phyloP scores from a whole-genome alignment of 2,329 filamentous ascomycete genomes.

The Aureobasidium pullulans region DNA sequence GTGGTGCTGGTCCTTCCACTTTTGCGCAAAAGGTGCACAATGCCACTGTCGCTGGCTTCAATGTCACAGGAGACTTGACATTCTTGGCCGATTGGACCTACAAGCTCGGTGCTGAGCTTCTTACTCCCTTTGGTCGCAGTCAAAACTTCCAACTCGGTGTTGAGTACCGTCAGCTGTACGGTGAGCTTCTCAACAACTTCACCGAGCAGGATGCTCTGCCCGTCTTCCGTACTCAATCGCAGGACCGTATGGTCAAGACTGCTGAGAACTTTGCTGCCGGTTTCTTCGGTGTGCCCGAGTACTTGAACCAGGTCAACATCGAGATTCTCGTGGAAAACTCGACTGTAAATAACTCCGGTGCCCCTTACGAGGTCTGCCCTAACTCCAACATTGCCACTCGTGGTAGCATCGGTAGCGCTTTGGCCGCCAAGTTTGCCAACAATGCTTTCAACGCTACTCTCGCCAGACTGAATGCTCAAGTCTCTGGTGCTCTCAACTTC shows the following conservation, averaged over 20 bases:
- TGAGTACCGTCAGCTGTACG: constrained; percentile 11
- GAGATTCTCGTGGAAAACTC: constrained; percentile 9
- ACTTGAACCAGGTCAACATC: constrained; percentile 10
- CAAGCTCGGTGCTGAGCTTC: constrained; percentile 12
- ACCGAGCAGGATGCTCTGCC: constrained; percentile 4
- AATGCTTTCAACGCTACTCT: constrained; percentile 9
- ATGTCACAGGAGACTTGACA: background rate
- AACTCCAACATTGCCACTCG: constrained; percentile 10
- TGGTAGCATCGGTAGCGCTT: constrained; percentile 7
- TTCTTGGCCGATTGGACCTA: constrained; percentile 12
- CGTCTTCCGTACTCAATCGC: constrained; percentile 10
- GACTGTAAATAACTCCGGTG: constrained; percentile 11
- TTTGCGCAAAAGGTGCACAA: constrained; percentile 3
- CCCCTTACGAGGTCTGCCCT: constrained; percentile 5
- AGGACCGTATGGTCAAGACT: constrained; percentile 13
- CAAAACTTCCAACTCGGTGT: constrained; percentile 12
- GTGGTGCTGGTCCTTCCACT: constrained; percentile 6
- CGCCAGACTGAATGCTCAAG: constrained; percentile 9
- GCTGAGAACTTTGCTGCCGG: constrained; percentile 12
- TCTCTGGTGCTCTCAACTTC: constrained; percentile 10
- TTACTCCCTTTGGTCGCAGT: constrained; percentile 9
- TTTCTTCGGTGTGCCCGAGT: constrained; percentile 9
- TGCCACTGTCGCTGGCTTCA: constrained; percentile 4
- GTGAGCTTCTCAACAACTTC: constrained; percentile 12
- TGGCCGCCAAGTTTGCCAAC: constrained; percentile 1